Evolutionary conservation across 345 rosid species (phyloP), one percentile per base, ranked within the genome.

Genomic region (Hypericum androsaemum): DNA sequence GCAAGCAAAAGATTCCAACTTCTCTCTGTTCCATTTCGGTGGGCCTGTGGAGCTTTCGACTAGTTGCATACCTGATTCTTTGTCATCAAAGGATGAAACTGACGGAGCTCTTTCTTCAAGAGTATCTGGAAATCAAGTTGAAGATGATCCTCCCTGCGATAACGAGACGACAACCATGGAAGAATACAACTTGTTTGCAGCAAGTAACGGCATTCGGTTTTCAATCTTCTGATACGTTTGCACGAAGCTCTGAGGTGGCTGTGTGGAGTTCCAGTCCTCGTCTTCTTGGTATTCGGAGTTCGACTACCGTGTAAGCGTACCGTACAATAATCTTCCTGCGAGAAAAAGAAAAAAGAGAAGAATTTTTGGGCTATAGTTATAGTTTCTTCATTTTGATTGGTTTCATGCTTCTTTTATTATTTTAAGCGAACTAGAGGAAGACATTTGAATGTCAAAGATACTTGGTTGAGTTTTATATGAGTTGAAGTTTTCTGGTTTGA

Each of bases 181-280:
- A 70, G 85, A 92, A 60, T 88, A 92, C 77, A 85, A 81, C 76
- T 73, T 88, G 84, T 92, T 92, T 77, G 90, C 90, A 10, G 71
- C 76, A 37, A 81, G 78, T 48, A 81, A 79, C 42, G 77, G 81
- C 53, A 17, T 80, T 50, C 74, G 77, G 62, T 87, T 84, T 83
- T 77, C 89, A 39, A 60, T 86, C 70, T 79, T 76, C 73, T 77
- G 60, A 72, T 54, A 61, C 16, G 45, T 12, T 56, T 36, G 52
- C 50, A 53, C 53, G 64, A 55, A 64, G 71, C 43, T 65, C 65
- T 63, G 67, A 14, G 79, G 72, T 59, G 65, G 72, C 60, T 57
- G 61, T 22, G 32, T 51, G 53, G 40, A 63, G 42, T 28, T 61
- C 65, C 65, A 54, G 67, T 60, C 71, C 72, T 67, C 54, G 9